Percentiles rank a stretch among this genome's conserved stretches.
phyloP scores from a whole-genome alignment of 1,139 yeast genomes.

The Magnusiomyces sp. region DNA sequence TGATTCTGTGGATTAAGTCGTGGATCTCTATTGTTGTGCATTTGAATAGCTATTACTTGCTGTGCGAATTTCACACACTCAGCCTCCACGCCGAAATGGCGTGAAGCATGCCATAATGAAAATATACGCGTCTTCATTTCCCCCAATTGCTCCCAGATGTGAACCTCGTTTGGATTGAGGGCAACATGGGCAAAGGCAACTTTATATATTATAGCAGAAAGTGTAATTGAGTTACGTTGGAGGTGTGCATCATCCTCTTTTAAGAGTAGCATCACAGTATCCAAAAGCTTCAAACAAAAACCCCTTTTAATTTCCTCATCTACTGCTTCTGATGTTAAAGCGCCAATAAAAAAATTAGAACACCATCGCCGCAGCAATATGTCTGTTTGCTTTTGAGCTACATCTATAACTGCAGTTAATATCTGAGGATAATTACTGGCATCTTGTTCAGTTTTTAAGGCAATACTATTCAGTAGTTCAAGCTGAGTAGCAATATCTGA shows the following conservation, averaged over 20 bases:
- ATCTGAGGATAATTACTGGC: constrained; percentile 32
- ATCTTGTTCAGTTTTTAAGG: constrained; percentile 23
- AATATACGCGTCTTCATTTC: constrained; percentile 29
- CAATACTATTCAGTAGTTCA: too few species aligned
- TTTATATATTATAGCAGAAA: constrained; percentile 31
- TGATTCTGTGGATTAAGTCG: constrained; percentile 16
- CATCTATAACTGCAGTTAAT: constrained; percentile 31
- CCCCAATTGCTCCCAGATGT: constrained; percentile 26
- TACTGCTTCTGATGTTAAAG: constrained; percentile 29
- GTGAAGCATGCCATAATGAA: constrained; percentile 27
- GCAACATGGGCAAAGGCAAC: constrained; percentile 28
- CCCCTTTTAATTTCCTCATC: constrained; percentile 23
- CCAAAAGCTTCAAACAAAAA: constrained; percentile 29
- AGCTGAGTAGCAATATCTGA: too few species aligned
- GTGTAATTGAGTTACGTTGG: constrained; percentile 27
- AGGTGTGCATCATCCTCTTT: constrained; percentile 23
- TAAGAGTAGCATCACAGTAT: constrained; percentile 26
- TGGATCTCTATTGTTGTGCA: constrained; percentile 35
- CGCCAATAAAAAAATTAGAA: constrained; percentile 33
- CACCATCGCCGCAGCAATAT: constrained; percentile 33
- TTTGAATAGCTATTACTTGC: constrained; percentile 61
- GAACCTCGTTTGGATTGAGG: constrained; percentile 21
- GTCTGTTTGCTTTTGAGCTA: constrained; percentile 30
- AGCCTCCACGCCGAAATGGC: constrained; percentile 40
- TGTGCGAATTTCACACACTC: constrained; percentile 68